These are phyloP conservation scores for Podospora didyma DNA, from an alignment of 495 filamentous ascomycete species.

Conservation along the genomic window DNA sequence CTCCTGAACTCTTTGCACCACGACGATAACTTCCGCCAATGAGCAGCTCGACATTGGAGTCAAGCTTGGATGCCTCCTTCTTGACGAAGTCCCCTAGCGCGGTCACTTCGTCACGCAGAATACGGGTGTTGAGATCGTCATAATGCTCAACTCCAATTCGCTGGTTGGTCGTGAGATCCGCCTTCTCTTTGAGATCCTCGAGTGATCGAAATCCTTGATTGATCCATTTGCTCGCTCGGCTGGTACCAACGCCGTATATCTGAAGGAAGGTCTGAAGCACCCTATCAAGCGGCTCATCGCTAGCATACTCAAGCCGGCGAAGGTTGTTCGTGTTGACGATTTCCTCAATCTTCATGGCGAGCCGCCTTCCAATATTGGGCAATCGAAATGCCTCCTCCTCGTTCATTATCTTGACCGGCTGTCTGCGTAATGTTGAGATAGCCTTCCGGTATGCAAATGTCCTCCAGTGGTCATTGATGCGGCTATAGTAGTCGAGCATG, in stretches of 20 bases:
- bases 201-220: slow-evolving; percentile 71
- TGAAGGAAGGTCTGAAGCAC: slow-evolving; percentile 65
- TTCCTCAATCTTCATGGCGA: slow-evolving; percentile 90
- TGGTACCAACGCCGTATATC: slow-evolving; percentile 75
- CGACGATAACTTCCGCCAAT: slow-evolving; percentile 85
- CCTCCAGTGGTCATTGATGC: slow-evolving; percentile 76
- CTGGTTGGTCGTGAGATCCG: slow-evolving; percentile 68
- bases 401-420: slow-evolving; percentile 61
- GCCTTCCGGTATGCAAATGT: slow-evolving; percentile 74
- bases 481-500: slow-evolving; percentile 79
- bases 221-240: slow-evolving; percentile 73
- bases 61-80: slow-evolving; percentile 55
- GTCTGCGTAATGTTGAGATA: slow-evolving; percentile 66
- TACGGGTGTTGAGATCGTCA: slow-evolving; percentile 77
- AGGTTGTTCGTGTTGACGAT: slow-evolving; percentile 74
- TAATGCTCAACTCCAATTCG: slow-evolving; percentile 76
- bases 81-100: slow-evolving; percentile 66
- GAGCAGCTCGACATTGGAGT: slow-evolving; percentile 58
- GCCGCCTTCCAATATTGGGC: slow-evolving; percentile 65
- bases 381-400: slow-evolving; percentile 64
- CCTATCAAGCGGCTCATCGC: slow-evolving; percentile 58
- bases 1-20: slow-evolving; percentile 66
- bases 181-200: slow-evolving; percentile 63
- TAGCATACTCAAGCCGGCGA: slow-evolving; percentile 64
- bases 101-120: slow-evolving; percentile 74